phyloP scores from a whole-genome alignment of 2,329 filamentous ascomycete genomes.

The Dactylellina cionopaga region DNA sequence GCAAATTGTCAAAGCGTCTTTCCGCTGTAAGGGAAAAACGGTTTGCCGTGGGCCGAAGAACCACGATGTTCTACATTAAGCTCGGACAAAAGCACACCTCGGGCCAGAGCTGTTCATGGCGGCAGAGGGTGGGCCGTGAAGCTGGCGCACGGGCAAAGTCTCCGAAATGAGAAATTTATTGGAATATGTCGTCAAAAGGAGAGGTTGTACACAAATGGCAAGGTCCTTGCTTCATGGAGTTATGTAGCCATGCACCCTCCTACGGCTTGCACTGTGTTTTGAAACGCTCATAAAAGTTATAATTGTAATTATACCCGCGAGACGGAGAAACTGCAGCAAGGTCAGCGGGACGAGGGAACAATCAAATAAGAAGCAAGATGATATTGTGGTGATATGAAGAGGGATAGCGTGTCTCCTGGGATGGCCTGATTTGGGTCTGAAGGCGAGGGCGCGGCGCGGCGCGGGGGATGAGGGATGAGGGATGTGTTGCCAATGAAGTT shows the following conservation, averaged over 20 bases:
- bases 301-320: too few species aligned
- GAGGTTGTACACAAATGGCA: conserved; percentile 33
- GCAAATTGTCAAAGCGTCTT: conserved; percentile 46
- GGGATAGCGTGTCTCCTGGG: conserved; percentile 1
- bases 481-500: conserved; percentile 37
- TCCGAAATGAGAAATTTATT: conserved; percentile 42
- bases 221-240: conserved; percentile 35
- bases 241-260: conserved; percentile 14
- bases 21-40: conserved; percentile 40
- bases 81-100: conserved; percentile 25
- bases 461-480: too few species aligned
- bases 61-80: background rate
- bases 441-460: too few species aligned
- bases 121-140: conserved; percentile 28
- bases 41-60: conserved; percentile 40
- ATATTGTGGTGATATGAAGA: too few species aligned
- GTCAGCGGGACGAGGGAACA: too few species aligned
- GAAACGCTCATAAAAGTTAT: conserved; percentile 30
- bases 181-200: conserved; percentile 45
- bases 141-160: conserved; percentile 46
- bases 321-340: conserved; percentile 9
- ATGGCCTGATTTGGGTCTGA: conserved; percentile 29
- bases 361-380: background rate
- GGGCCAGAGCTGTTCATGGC: conserved; percentile 14
- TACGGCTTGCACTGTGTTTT: conserved; percentile 18